phyloP scores from a whole-genome alignment of 148 eudicot species.

The Persicaria maculosa region DNA sequence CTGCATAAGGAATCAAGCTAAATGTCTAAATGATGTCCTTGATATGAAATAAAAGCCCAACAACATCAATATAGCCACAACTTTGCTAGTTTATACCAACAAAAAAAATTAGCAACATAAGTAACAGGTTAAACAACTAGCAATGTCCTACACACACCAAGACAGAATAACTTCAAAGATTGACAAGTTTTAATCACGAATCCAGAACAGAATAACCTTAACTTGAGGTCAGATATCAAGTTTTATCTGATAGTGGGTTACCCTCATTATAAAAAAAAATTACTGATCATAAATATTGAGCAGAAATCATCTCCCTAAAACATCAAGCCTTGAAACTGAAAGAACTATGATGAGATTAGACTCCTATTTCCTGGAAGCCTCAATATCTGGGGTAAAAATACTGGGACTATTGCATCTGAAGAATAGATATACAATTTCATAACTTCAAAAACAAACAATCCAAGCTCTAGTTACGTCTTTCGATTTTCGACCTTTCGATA shows the following conservation, averaged over 20 bases:
- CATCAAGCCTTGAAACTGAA: neutral
- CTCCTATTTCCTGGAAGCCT: neutral
- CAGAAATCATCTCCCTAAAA: neutral
- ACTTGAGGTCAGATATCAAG: neutral
- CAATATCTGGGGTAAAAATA: neutral
- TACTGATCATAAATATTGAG: neutral
- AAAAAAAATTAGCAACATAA: neutral
- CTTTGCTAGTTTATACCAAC: neutral
- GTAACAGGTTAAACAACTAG: neutral
- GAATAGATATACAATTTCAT: neutral
- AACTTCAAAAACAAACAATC: neutral
- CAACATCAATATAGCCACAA: neutral
- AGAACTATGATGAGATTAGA: neutral
- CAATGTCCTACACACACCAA: neutral
- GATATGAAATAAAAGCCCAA: neutral
- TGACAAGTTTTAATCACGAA: neutral
- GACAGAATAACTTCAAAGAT: neutral
- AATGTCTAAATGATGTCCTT: neutral
- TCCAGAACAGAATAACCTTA: neutral
- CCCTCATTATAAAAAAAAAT: too few relatives aligned
- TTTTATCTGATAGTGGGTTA: neutral
- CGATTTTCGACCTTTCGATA: too few relatives aligned
- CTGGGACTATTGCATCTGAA: neutral
- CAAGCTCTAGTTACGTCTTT: neutral
- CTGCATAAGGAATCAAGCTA: slow-evolving; percentile 33